phyloP scores from a whole-genome alignment of 768 basidiomycete genomes.

The Kondoa malvinella region DNA sequence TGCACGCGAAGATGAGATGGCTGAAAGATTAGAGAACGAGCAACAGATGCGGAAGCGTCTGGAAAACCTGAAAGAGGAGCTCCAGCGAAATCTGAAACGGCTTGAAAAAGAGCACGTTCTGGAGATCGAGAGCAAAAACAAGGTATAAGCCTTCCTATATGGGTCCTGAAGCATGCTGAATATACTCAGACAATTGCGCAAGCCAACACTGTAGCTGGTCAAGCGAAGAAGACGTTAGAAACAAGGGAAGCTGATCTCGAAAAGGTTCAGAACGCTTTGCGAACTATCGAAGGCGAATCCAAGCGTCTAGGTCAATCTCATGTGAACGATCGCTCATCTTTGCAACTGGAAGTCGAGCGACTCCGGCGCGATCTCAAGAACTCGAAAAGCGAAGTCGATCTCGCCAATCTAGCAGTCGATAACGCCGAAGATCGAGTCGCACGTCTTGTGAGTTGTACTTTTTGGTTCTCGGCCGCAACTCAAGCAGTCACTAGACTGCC shows the following conservation, averaged over 20 bases:
- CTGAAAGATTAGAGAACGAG: conserved; percentile 50
- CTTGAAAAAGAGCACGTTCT: neutral
- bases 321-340: conserved; percentile 60
- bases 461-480: neutral
- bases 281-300: conserved; percentile 54
- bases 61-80: conserved; percentile 20
- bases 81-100: neutral
- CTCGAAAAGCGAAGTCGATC: conserved; percentile 57
- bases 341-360: conserved; percentile 78
- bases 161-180: neutral
- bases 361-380: conserved; percentile 66
- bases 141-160: neutral
- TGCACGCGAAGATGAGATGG: conserved; percentile 38
- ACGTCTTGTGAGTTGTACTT: conserved; percentile 36
- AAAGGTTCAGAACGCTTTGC: conserved; percentile 55
- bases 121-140: neutral
- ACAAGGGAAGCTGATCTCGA: conserved; percentile 42
- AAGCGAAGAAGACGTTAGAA: conserved; percentile 21
- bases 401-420: conserved; percentile 52
- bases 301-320: conserved; percentile 68
- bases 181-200: neutral
- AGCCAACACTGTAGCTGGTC: neutral
- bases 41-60: conserved; percentile 37
- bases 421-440: conserved; percentile 47
- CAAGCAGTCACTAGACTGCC: conserved; percentile 36